These are phyloP conservation scores for Daldinia caldariorum DNA, from an alignment of 495 filamentous ascomycete genomes.

Conservation along the genomic window DNA sequence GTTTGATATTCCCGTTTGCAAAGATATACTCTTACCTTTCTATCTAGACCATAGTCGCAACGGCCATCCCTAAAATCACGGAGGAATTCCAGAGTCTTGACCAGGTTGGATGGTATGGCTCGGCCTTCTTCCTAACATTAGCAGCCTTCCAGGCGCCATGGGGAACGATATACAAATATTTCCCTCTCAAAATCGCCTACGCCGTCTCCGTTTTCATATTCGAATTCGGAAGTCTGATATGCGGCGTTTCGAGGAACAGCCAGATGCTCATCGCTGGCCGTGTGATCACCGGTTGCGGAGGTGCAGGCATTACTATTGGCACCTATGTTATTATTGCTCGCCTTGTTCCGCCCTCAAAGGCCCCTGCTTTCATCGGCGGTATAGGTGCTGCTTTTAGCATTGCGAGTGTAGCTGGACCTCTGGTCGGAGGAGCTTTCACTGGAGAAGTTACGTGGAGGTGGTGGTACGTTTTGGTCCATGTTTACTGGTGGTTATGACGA, in stretches of 20 bases:
- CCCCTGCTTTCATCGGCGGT: background rate
- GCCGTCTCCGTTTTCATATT: conserved; percentile 2
- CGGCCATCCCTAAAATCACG: background rate
- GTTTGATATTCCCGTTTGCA: background rate
- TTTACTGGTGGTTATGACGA: background rate
- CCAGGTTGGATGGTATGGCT: background rate
- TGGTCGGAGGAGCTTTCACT: background rate
- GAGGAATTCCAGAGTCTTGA: background rate
- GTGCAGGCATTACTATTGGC: background rate
- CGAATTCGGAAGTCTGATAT: background rate
- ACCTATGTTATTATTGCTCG: background rate
- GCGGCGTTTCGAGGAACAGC: background rate
- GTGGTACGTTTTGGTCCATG: background rate
- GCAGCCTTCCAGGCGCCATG: conserved; percentile 2
- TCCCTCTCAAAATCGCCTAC: background rate
- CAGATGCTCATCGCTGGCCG: background rate
- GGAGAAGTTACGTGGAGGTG: background rate
- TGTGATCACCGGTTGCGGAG: conserved; percentile 2
- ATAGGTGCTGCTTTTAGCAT: conserved; percentile 3
- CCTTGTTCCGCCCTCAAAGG: background rate
- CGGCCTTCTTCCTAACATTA: background rate
- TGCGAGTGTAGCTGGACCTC: background rate
- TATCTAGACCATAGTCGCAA: background rate
- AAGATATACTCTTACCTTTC: background rate
- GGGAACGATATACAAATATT: background rate